These are phyloP conservation scores for Eucalyptus coolabah DNA, from an alignment of 345 rosid species.

Conservation along the genomic window DNA sequence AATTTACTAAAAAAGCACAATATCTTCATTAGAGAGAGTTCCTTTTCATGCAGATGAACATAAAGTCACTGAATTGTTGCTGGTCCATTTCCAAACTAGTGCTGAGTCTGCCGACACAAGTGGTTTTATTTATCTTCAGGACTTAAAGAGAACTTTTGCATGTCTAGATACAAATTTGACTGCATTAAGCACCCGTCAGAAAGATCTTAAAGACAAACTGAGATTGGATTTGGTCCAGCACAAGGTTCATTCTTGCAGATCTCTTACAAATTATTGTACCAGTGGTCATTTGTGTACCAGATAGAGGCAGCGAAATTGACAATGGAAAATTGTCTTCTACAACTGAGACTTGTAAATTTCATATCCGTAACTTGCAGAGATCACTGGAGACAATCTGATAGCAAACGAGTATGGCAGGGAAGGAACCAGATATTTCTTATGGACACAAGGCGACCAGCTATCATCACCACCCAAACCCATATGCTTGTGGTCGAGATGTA, in stretches of 20 bases:
- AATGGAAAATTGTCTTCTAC: not conserved
- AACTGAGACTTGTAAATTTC: conserved; percentile 51
- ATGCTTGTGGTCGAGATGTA: conserved; percentile 96
- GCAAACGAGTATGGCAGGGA: conserved; percentile 61
- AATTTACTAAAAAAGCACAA: not conserved
- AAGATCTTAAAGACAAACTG: not conserved
- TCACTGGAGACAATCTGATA: conserved; percentile 54
- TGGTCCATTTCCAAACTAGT: not conserved
- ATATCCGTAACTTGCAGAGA: conserved; percentile 30
- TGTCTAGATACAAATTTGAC: not conserved
- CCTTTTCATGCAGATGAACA: not conserved
- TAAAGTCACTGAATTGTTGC: not conserved
- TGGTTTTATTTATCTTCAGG: not conserved
- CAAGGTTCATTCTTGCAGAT: not conserved
- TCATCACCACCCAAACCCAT: conserved; percentile 95
- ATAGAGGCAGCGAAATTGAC: not conserved
- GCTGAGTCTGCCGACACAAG: not conserved
- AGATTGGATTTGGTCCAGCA: not conserved
- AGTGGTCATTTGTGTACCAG: not conserved
- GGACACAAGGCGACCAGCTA: conserved; percentile 84
- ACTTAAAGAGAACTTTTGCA: not conserved
- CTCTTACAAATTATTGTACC: not conserved
- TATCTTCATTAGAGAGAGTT: not conserved
- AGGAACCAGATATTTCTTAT: conserved; percentile 66
- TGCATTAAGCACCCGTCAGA: not conserved